Evolutionary conservation across 1,284 basidiomycete species (phyloP), one percentile per base, ranked within the genome.

Genomic region (Wallemia ichthyophaga): DNA sequence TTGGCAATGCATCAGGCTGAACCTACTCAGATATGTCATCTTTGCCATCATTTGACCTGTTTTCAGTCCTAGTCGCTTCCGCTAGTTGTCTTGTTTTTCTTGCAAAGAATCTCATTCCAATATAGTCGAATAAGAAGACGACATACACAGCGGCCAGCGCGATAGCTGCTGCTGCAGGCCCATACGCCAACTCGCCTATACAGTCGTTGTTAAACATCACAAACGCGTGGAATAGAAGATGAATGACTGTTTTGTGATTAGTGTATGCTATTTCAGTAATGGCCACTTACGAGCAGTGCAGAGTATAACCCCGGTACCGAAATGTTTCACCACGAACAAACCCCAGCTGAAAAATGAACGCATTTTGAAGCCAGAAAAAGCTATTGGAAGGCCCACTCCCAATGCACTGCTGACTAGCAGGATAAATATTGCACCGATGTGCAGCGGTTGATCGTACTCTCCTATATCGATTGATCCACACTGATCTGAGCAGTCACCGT

Each of bases 201-300:
- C 73, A 73, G n/a, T 68, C 65, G 64, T 70, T 71, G 19, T 55
- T 32, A 59, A 67, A 67, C 67, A 67, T 68, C 61, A 72, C 61
- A 60, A 73, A 71, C 1, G 69, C 67, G 62, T 73, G 71, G 62
- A 66, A 69, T 0, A 74, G 65, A 0, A 74, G 65, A 60, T 74
- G 73, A 26, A 69, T n/a, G n/a, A n/a, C n/a, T n/a, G n/a, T n/a
- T n/a, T n/a, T n/a, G n/a, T n/a, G n/a, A n/a, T n/a, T n/a, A n/a
- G n/a, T n/a, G n/a, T n/a, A n/a, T n/a, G n/a, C n/a, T n/a, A n/a
- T n/a, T n/a, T n/a, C n/a, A n/a, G 17, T 31, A 17, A 31, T 17
- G 28, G 7, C 28, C 28, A 31, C 28, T 31, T 31, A 31, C n/a
- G n/a, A n/a, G n/a, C n/a, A n/a, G n/a, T n/a, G n/a, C n/a, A n/a